Evolutionary conservation across 441 rosid species (phyloP).

Genomic region (Kokia cookei): DNA sequence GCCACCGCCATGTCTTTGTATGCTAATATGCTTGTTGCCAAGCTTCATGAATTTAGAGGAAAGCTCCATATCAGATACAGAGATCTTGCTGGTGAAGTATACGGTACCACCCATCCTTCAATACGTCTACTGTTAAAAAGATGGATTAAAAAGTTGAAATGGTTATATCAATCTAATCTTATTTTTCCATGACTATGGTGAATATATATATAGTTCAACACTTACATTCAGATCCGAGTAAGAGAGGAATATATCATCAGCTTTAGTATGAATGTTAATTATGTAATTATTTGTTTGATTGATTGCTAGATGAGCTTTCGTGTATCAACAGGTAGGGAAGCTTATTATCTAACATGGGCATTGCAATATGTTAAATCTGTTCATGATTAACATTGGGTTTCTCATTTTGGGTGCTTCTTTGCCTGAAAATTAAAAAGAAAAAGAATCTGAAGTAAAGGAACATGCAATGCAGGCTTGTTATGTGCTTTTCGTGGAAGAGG

Average conservation of each 20-base stretch:
- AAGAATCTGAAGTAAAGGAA: not conserved
- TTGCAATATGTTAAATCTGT: constrained; percentile 84
- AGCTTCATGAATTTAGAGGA: constrained; percentile 86
- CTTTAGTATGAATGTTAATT: not conserved
- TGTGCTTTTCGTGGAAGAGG: constrained; percentile 62
- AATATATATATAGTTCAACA: no score
- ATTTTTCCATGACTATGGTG: no score
- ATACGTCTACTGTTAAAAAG: no score
- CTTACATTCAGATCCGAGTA: no score
- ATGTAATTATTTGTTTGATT: not conserved
- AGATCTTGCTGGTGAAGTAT: constrained; percentile 81
- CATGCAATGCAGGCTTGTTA: constrained; percentile 64
- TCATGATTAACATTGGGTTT: constrained; percentile 87
- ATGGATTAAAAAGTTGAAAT: no score
- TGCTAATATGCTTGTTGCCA: constrained; percentile 76
- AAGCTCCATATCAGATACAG: constrained; percentile 88
- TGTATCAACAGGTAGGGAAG: constrained; percentile 53
- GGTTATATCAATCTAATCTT: no score
- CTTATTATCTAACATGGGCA: constrained; percentile 72
- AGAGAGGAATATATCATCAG: not conserved
- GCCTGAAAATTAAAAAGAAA: no score
- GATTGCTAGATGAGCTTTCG: not conserved
- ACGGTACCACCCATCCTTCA: constrained; percentile 26
- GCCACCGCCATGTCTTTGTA: constrained; percentile 70
- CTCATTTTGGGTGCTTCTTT: constrained; percentile 72